Evolutionary conservation across 2,329 filamentous ascomycete genomes (phyloP), one percentile per base, ranked within the genome.

Genomic region (Monosporascus sp.): DNA sequence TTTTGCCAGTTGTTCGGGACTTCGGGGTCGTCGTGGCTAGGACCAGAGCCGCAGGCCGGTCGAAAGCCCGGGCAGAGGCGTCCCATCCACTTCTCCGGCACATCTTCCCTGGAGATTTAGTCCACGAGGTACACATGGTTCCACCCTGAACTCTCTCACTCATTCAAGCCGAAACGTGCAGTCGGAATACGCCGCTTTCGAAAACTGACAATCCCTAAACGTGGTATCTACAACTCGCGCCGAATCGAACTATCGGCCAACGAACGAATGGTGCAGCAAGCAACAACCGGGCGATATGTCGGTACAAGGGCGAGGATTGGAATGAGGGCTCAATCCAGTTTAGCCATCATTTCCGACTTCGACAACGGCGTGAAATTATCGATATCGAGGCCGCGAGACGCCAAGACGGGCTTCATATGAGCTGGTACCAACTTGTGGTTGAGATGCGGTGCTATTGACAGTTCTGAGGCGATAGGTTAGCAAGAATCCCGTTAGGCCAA

Each of bases 291-390:
- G 63, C 64, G 64, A 63, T 58, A 55, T 62, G 58, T 63, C 63
- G 59, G 61, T 64, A 61, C 54, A 58, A 58, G 62, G 65, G 58
- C 58, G 50, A 61, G 60, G 54, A 51, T 57, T 51, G 58, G 51
- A 54, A 57, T 49, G 65, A 66, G 65, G 65, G 69, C 74, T 92
- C 88, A 99, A 76, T 99, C 94, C 74, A 99, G 80, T 73, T 92
- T 91, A 55, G 94, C 94, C 78, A 96, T 90, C 94, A 99, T 97
- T 72, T 97, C 91, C 67, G 94, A 88, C 79, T 91, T 96, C 67
- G 88, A 78, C 77, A 99, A 80, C 46, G 93, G 93, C 64, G 86
- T 91, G 73, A 99, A 89, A 72, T 92, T 92, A 73, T 97, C 91
- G 67, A 97, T 91, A 71, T 97, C 92, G 62, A 99, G 82, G 51